Evolutionary conservation across 208 protist species (phyloP), one percentile per base, ranked within the genome.

Genomic region (Trypanosoma caninum): DNA sequence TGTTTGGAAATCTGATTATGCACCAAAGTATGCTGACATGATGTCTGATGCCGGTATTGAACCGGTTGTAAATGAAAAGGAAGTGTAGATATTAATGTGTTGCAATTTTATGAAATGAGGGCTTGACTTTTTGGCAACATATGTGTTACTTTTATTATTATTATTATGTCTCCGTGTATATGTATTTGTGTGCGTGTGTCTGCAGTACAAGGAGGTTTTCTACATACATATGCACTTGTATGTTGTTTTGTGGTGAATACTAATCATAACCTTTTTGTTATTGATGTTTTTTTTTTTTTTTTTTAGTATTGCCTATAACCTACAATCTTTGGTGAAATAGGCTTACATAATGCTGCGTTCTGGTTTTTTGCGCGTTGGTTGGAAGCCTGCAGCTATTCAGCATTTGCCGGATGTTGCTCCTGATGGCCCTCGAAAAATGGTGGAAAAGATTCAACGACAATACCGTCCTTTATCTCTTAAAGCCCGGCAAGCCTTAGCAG

Each of bases 1-100:
- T 2, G 38, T 67, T 2, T 93, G 82, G 81, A 93, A 90, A 62
- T 57, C 78, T 20, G 87, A 93, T 50, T 93, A 93, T 52, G 87
- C 83, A 33, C 83, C 82, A 23, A 90, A 89, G 65, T 93, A 91
- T 52, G 80, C 79, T 9, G 78, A 93, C 11, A 84, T 89, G 76
- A 93, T 93, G 87, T 72, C 78, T 50, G 81, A 93, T 34, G 56
- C 87, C 28, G 74, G 76, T n/a, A 56, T 57, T 13, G 47, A 65
- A n/a, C 47, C 52, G n/a, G n/a, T 45, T 41, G 42, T 46, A 22
- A 16, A 28, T 35, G 44, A n/a, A 30, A 2, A 3, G 18, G 25
- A 16, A 56, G 4, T 28, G 20, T 46, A 22, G 31, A 20, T 27
- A 25, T 54, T 23, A 11, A 59, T 42, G 23, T 28, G 10, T 53